Percentiles rank a stretch among this genome's conserved stretches.
Evolutionary conservation across 2,329 filamentous ascomycete genomes (phyloP).

Genomic region (Ceratocystis destructans): DNA sequence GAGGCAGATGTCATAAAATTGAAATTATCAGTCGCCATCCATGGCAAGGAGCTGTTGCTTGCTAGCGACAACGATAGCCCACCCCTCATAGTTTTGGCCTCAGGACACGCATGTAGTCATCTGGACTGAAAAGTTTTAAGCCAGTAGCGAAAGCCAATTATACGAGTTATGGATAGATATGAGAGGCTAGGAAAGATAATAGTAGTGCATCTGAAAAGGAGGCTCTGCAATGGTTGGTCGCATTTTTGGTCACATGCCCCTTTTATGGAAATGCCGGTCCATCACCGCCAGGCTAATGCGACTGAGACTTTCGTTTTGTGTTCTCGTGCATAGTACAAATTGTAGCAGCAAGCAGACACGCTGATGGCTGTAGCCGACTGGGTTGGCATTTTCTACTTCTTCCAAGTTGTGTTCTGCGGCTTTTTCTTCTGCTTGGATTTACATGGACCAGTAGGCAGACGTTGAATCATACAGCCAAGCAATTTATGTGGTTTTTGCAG

Average conservation of each 20-base stretch:
- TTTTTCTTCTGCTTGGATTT: too few relatives aligned
- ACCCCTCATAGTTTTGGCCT: background rate
- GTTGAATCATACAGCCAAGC: background rate
- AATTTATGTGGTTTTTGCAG: too few relatives aligned
- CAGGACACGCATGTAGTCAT: conserved; percentile 1
- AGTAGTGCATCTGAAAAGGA: background rate
- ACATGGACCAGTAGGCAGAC: too few relatives aligned
- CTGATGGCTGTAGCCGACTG: too few relatives aligned
- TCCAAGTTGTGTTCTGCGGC: too few relatives aligned
- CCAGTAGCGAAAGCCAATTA: background rate
- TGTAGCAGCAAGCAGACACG: background rate
- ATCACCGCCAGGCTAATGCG: background rate
- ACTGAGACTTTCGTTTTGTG: background rate
- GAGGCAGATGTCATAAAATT: background rate
- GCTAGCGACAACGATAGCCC: background rate
- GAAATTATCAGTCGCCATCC: background rate
- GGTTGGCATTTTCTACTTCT: too few relatives aligned
- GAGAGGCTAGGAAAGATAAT: background rate
- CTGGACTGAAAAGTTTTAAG: background rate
- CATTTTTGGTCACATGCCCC: background rate
- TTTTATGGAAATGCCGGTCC: background rate
- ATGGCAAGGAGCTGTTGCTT: background rate
- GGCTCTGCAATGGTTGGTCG: background rate
- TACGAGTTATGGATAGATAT: background rate
- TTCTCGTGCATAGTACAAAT: background rate